Conservation (phyloP, 345 rosid species). For the Mercurialis annua region DNA sequence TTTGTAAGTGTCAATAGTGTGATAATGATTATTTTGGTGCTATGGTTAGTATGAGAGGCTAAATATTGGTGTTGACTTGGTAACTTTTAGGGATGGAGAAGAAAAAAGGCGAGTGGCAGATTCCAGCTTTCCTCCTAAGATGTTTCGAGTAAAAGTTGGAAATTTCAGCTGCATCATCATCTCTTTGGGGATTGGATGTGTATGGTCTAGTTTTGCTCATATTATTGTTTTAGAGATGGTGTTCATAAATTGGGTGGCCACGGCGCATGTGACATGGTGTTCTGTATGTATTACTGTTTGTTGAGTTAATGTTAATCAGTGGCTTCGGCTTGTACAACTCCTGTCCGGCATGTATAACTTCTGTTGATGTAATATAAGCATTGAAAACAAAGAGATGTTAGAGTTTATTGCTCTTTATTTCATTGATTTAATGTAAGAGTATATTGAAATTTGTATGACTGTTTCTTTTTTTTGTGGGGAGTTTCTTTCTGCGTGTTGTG, state of each 20-base stretch:
- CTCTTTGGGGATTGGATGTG: constrained; percentile 1
- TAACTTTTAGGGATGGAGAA: constrained; percentile 79
- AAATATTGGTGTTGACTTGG: neutral
- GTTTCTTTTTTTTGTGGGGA: too few species aligned
- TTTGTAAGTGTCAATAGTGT: constrained; percentile 53
- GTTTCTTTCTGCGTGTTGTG: too few species aligned
- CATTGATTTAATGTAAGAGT: too few species aligned
- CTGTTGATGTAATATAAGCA: constrained; percentile 30
- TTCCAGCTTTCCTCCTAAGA: constrained; percentile 72
- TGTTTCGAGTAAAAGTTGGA: constrained; percentile 17
- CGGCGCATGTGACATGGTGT: constrained; percentile 20
- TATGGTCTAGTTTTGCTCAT: constrained; percentile 17
- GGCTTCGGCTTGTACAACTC: constrained; percentile 32
- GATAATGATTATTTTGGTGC: neutral
- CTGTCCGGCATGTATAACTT: constrained; percentile 23
- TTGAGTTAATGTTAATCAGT: constrained; percentile 17
- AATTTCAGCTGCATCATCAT: too few species aligned
- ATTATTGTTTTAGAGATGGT: constrained; percentile 23
- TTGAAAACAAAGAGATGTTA: constrained; percentile 15
- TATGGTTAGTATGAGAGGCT: constrained; percentile 1
- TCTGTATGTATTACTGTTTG: constrained; percentile 43
- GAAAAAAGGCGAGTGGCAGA: constrained; percentile 68
- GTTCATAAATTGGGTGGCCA: constrained; percentile 18
- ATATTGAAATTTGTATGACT: too few species aligned
- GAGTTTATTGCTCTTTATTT: too few species aligned